Conservation (phyloP, 2,329 filamentous ascomycete genomes). For the Gaeumannomyces tritici region DNA sequence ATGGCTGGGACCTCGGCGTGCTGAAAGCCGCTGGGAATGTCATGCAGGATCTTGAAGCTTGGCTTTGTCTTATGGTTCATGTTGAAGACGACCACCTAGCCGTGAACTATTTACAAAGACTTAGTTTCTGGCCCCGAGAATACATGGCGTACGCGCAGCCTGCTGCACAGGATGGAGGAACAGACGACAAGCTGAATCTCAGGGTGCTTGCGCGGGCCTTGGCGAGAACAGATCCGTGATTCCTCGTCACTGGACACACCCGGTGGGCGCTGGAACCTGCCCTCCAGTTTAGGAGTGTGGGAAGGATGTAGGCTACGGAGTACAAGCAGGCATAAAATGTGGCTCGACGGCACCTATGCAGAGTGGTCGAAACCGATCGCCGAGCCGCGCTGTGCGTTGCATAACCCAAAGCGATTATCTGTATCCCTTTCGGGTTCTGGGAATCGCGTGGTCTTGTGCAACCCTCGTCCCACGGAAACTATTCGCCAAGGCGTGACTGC, state of each 20-base stretch:
- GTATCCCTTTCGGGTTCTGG: too few relatives aligned
- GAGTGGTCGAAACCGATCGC: not conserved
- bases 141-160: too few relatives aligned
- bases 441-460: not conserved
- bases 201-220: not conserved
- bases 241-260: not conserved
- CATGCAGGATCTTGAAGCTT: constrained; percentile 63
- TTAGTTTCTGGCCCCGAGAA: not conserved
- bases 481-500: too few relatives aligned
- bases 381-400: not conserved
- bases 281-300: not conserved
- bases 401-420: not conserved
- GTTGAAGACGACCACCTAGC: constrained; percentile 40
- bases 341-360: not conserved
- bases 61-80: constrained; percentile 51
- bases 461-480: too few relatives aligned
- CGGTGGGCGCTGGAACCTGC: too few relatives aligned
- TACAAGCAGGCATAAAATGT: not conserved
- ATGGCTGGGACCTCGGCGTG: constrained; percentile 67
- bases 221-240: not conserved
- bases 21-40: constrained; percentile 78
- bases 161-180: too few relatives aligned
- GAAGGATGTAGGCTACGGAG: not conserved
- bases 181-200: not conserved
- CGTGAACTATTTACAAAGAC: not conserved